These are phyloP conservation scores for Lepidopterella palustris DNA, from an alignment of 495 filamentous ascomycete species.

Conservation along the genomic window DNA sequence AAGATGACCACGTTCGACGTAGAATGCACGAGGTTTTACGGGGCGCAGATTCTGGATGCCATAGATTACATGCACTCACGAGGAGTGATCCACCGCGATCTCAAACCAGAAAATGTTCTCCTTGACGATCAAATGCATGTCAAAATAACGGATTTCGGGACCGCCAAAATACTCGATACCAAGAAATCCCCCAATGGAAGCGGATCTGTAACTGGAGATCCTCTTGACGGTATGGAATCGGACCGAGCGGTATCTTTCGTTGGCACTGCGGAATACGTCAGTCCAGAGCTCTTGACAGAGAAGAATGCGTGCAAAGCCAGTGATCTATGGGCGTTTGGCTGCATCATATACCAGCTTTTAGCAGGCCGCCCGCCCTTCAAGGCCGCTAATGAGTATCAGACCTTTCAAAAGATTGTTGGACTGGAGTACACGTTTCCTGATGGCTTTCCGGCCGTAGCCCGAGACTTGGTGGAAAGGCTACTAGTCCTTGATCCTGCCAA, in stretches of 20 bases:
- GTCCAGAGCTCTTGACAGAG: constrained; percentile 87
- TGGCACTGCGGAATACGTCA: constrained; percentile 97
- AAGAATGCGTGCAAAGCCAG: constrained; percentile 98
- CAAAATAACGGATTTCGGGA: constrained; percentile 99
- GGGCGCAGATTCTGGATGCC: constrained; percentile 91
- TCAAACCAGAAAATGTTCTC: constrained; percentile 97
- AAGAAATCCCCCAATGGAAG: constrained; percentile 41
- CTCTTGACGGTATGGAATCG: constrained; percentile 53
- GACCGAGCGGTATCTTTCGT: constrained; percentile 90
- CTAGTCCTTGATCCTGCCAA: constrained; percentile 84
- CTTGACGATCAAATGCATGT: constrained; percentile 93
- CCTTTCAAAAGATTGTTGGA: constrained; percentile 95
- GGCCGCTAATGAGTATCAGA: constrained; percentile 91
- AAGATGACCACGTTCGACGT: constrained; percentile 90
- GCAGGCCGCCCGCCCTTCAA: constrained; percentile 96
- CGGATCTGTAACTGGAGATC: constrained; percentile 35
- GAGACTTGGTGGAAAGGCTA: constrained; percentile 85
- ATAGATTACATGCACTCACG: constrained; percentile 97
- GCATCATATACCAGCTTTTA: constrained; percentile 94
- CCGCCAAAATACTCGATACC: constrained; percentile 80
- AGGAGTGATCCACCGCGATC: constrained; percentile 92
- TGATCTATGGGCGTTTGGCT: constrained; percentile 99
- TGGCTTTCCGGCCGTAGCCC: constrained; percentile 82
- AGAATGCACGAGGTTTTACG: constrained; percentile 92
- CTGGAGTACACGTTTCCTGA: constrained; percentile 90